Evolutionary conservation across 768 basidiomycete genomes (phyloP).

Genomic region (Kondoa malvinella): DNA sequence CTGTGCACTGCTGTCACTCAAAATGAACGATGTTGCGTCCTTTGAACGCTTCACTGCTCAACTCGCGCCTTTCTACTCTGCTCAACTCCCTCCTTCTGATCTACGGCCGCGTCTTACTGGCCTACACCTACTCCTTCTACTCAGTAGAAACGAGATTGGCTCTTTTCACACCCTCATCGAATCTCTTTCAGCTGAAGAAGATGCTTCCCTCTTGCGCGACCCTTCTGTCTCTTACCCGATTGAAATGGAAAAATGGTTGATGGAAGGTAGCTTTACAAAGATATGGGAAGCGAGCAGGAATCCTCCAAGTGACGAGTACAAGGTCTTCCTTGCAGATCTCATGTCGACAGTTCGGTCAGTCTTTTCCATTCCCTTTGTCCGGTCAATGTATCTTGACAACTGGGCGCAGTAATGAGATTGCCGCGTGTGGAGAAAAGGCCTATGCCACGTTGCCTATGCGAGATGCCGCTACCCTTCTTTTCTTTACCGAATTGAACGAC

Average conservation of each 20-base stretch:
- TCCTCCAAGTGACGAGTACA: constrained; percentile 85
- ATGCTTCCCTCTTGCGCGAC: constrained; percentile 33
- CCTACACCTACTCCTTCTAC: constrained; percentile 80
- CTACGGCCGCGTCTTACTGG: constrained; percentile 78
- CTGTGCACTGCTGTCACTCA: constrained; percentile 84
- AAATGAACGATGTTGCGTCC: constrained; percentile 67
- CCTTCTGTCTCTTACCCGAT: constrained; percentile 68
- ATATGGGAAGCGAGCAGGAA: constrained; percentile 90
- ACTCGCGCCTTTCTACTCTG: constrained; percentile 65
- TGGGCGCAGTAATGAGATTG: constrained; percentile 69
- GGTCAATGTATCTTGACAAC: neutral
- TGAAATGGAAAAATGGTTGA: constrained; percentile 86
- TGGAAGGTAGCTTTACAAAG: constrained; percentile 97
- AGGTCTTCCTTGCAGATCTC: constrained; percentile 77
- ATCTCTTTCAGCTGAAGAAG: constrained; percentile 46
- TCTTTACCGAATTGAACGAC: constrained; percentile 70
- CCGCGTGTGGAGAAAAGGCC: constrained; percentile 84
- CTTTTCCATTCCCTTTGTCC: neutral
- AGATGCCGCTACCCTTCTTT: constrained; percentile 76
- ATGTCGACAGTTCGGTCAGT: constrained; percentile 81
- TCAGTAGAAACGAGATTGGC: constrained; percentile 89
- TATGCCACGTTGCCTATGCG: constrained; percentile 79
- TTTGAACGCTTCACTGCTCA: constrained; percentile 93
- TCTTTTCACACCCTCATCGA: constrained; percentile 96
- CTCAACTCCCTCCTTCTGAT: constrained; percentile 60